Evolutionary conservation across 495 filamentous ascomycete genomes (phyloP), one percentile per base, ranked within the genome.

Genomic region (Penicillium flavigenum): DNA sequence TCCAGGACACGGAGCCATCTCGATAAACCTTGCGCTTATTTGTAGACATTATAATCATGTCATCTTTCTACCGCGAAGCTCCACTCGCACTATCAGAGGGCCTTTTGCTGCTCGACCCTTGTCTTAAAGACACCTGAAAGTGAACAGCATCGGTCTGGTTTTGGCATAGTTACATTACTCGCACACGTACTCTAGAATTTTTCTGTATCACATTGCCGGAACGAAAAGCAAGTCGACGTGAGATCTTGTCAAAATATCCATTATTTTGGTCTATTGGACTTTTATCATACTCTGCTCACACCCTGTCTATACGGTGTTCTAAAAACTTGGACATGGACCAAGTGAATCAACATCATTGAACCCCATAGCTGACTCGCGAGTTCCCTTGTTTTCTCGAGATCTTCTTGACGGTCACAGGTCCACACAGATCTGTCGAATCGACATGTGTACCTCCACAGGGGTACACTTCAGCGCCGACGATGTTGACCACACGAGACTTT

Each of bases 401-500:
- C 74, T 84, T 86, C 76, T 75, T 83, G 36, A 88, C 83, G 29
- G 68, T 75, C 31, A 78, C 79, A 66, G 73, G 72, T 14, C 83
- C 84, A 56, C 78, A 80, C 43, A 72, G 47, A 58, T 77, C 70
- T 42, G 80, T 82, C 19, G 67, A 78, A 26, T 75, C 68, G 16
- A 88, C 82, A 71, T 88, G 85, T 39, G 85, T 88, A 0, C 85
- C 84, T 4, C 85, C 85, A 60, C 85, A 88, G 1, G 84, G 84
- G 70, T 86, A 85, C 34, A 72, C 75, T 65, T 83, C 84, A 24
- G 76, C 74, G 0, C 83, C 84, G 11, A 79, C 76, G 56, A 86
- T 84, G 54, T 79, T 77, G 22, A 86, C 84, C 5, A 78, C 71
- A 42, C 76, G 67, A 20, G 73, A 79, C 64, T 78, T 80, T 65